Base-by-base conservation (phyloP, 768 basidiomycete genomes). In the Boletus rubescentipes region DNA sequence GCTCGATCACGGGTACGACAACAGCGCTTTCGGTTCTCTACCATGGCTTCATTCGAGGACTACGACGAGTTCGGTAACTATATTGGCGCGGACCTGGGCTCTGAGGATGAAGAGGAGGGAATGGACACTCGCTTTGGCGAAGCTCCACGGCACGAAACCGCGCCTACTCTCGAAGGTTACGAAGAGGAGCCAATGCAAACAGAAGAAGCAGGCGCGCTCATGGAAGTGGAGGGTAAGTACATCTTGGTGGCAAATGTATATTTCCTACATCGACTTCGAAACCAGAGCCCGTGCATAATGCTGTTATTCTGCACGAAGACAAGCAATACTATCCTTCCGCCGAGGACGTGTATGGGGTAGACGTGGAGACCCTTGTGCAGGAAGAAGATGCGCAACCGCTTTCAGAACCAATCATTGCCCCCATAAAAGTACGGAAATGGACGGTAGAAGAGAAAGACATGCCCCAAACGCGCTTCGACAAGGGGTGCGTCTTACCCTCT, bases 321-420 rank as follows among this genome's bases (percentile, higher is more conserved):
- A 99, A 99, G 72, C 91, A 93, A 71, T 98, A 99, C 72, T 99
- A 99, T 69, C 91, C 93, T 14, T 89, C 89, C 14, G 96, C 97
- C 1, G 78, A 78, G 51, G 93, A 98, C 16, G 84, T 95, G 2
- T 99, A 99, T 70, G 97, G 97, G 3, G 77, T 83, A 36, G 97
- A 86, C 54, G 97, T 99, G 30, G 96, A 98, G 73, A 90, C 97
- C 1, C 73, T 98, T 61, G 97, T 99, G 2, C 97, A 98, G 68
- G 97, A 99, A 71, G 97, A 99, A 73, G 97, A 99, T 67, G 85
- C 91, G 4, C 97, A 99, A 69, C 93, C 93, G 14, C 80, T 99
- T 18, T 81, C 92, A 3, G 93, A 98, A 65, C 97, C 97, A 18
- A 95, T 99, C 55, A 79, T 99, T 59, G 93, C 93, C 11, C 97